phyloP scores from a whole-genome alignment of 768 basidiomycete species.

The Crucibulum laeve region DNA sequence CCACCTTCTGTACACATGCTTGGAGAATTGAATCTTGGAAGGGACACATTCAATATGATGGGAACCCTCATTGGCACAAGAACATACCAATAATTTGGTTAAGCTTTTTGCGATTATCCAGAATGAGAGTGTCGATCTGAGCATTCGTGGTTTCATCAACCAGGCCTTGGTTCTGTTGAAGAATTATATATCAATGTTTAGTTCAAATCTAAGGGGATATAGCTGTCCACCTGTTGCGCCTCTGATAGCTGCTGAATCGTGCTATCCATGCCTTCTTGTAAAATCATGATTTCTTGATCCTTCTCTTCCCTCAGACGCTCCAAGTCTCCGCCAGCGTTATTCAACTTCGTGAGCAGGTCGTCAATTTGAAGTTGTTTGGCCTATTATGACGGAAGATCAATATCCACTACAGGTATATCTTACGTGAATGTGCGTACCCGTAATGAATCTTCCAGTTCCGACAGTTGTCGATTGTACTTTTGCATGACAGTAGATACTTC shows the following conservation, averaged over 20 bases:
- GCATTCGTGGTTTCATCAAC: slow-evolving; percentile 89
- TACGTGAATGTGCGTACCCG: slow-evolving; percentile 47
- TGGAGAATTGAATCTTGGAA: slow-evolving; percentile 95
- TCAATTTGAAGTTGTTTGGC: slow-evolving; percentile 96
- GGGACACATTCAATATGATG: slow-evolving; percentile 11
- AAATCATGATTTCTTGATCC: slow-evolving; percentile 92
- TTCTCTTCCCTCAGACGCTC: slow-evolving; percentile 90
- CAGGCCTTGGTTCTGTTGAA: slow-evolving; percentile 71
- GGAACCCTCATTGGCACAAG: background rate
- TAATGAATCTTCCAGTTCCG: slow-evolving; percentile 94
- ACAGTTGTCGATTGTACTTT: slow-evolving; percentile 95
- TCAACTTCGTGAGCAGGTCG: slow-evolving; percentile 78
- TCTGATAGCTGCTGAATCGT: slow-evolving; percentile 88
- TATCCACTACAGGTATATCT: slow-evolving; percentile 2
- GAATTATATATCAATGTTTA: slow-evolving; percentile 8
- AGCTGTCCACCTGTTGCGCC: slow-evolving; percentile 64
- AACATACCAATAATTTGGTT: slow-evolving; percentile 88
- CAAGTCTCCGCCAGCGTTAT: slow-evolving; percentile 68
- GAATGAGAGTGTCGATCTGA: slow-evolving; percentile 95
- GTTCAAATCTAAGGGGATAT: background rate
- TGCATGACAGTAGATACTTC: slow-evolving; percentile 85
- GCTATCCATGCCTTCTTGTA: slow-evolving; percentile 93
- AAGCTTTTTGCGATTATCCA: slow-evolving; percentile 96
- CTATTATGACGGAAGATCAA: slow-evolving; percentile 33
- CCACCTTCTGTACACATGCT: slow-evolving; percentile 94